Evolutionary conservation across 164 flowering plant genomes (phyloP).

Genomic region (Aristolochia fimbriata): DNA sequence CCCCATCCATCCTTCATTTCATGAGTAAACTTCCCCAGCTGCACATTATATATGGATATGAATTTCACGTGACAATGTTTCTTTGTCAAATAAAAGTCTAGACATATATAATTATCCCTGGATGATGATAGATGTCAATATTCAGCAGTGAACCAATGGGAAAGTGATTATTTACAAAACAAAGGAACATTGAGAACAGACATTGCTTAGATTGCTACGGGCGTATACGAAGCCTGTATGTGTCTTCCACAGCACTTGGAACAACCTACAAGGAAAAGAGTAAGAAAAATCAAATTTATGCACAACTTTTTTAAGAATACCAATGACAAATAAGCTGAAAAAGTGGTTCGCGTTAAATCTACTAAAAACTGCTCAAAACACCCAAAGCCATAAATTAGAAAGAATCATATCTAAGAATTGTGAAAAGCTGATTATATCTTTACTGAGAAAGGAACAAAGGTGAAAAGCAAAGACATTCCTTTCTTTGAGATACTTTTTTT

Average conservation of each 20-base stretch:
- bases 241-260: constrained; percentile 86
- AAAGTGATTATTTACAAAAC: neutral
- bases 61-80: neutral
- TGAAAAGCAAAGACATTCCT: too few relatives aligned
- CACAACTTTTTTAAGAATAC: constrained; percentile 5
- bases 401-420: too few relatives aligned
- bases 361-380: too few relatives aligned
- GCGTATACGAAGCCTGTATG: constrained; percentile 81
- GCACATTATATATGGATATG: constrained; percentile 15
- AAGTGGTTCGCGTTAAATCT: neutral
- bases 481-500: too few relatives aligned
- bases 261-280: constrained; percentile 68
- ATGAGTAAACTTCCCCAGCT: constrained; percentile 60
- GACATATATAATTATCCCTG: too few relatives aligned
- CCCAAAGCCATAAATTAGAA: neutral
- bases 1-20: constrained; percentile 99
- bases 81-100: neutral
- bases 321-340: neutral
- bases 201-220: constrained; percentile 61
- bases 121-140: too few relatives aligned
- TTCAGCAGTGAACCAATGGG: too few relatives aligned
- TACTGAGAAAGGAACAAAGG: too few relatives aligned
- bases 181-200: constrained; percentile 40
- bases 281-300: constrained; percentile 10
- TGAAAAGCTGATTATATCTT: too few relatives aligned